Evolutionary conservation across 495 filamentous ascomycete genomes (phyloP).

Genomic region (Aspergillus leporis): DNA sequence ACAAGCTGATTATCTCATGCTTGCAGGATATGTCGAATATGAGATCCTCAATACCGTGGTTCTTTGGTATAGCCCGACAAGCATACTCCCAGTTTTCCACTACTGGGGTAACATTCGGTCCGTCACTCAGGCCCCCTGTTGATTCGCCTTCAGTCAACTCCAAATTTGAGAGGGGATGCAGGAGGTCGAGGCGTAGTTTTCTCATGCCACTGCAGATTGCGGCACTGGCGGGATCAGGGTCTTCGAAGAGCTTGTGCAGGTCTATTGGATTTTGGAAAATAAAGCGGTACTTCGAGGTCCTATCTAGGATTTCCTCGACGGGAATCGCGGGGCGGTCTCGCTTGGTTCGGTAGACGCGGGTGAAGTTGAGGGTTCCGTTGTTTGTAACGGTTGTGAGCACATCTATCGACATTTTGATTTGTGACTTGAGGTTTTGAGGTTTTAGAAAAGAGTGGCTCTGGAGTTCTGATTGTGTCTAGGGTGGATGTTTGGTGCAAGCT

Average conservation of each 20-base stretch:
- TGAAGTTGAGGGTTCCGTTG: not conserved
- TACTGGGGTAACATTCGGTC: not conserved
- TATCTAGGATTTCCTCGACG: not conserved
- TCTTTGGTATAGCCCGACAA: not conserved
- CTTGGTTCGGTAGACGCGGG: not conserved
- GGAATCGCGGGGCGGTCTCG: not conserved
- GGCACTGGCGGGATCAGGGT: not conserved
- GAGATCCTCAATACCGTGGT: not conserved
- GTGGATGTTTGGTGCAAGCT: too few species aligned
- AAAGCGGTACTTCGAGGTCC: not conserved
- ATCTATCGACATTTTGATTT: not conserved
- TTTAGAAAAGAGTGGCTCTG: not conserved
- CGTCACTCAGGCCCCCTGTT: not conserved
- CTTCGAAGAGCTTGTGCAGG: not conserved
- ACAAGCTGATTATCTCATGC: too few species aligned
- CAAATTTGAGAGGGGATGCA: not conserved
- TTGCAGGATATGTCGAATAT: not conserved
- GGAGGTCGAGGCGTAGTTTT: not conserved
- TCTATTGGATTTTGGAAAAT: not conserved
- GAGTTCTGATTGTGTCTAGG: too few species aligned
- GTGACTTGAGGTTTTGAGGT: not conserved
- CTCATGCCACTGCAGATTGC: not conserved
- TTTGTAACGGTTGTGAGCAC: not conserved
- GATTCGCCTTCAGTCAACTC: too few species aligned
- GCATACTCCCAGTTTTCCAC: not conserved